Evolutionary conservation across 352 stramenopile species (phyloP), one percentile per base, ranked within the genome.

Genomic region (Phytophthora aleatoria): DNA sequence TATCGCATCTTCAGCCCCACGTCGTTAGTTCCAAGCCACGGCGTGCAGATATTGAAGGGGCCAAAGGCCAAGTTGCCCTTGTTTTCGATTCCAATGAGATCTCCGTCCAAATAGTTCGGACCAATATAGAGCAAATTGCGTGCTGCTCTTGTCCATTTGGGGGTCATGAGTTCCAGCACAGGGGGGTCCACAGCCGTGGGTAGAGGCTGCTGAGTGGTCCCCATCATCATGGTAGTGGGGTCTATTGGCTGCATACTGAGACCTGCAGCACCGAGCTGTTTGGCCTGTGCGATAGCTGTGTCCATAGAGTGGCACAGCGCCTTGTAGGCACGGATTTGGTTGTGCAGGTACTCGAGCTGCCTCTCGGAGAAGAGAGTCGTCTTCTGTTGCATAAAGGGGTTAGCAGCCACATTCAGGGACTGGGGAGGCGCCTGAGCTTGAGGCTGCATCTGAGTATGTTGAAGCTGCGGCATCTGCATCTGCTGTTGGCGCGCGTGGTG

Each of bases 321-420:
- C 64, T 94, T 95, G 71, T 90, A 95, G 15, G 83, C 79, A 7
- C 83, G 83, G 61, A 95, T 95, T 73, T 95, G 87, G 60, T 90
- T 86, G 69, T 95, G 87, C 45, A 95, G 61, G 30, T 92, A 83
- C 60, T 92, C 84, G 20, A 95, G 76, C 66, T 95, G 87, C 59
- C 88, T 90, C 30, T 93, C 87, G n/a, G 87, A 87, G 66, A 95
- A 95, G 11, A 95, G 70, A 39, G 79, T 61, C 20, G 79, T 67
- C 44, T 90, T 91, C 11, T 82, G 65, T 54, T 85, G 73, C 50
- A 94, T 52, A 52, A 94, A 92, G 35, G 85, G 85, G 55, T 81
- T 81, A 20, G 74, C 77, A 0, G 71, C 61, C 26, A 91, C 64
- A 13, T 85, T 76, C 15, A 94, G 61, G 49, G 81, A 33, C 33